Conservation (phyloP, 345 rosid genomes). For the Eucalyptus caleyi region DNA sequence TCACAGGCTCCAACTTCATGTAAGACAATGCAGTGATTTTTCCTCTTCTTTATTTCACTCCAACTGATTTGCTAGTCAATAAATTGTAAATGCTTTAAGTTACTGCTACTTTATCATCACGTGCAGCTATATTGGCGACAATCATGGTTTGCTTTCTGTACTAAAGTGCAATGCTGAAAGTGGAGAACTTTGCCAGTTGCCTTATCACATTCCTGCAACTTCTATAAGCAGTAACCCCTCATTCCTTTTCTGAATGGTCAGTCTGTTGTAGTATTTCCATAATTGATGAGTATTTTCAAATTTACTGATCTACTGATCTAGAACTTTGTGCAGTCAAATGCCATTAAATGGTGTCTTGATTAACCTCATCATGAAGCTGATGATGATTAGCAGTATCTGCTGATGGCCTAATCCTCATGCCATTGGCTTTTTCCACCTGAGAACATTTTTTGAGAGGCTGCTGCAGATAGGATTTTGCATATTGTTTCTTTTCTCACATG, state of each 20-base stretch:
- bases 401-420: background rate
- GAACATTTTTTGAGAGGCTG: background rate
- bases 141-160: constrained; percentile 37
- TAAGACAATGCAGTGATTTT: constrained; percentile 6
- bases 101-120: background rate
- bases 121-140: constrained; percentile 50
- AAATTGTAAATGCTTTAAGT: background rate
- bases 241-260: background rate
- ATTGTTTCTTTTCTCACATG: background rate
- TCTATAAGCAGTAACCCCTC: constrained; percentile 30
- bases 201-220: constrained; percentile 31
- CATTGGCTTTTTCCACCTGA: background rate
- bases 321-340: background rate
- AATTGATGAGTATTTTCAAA: background rate
- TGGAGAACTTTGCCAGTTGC: constrained; percentile 27
- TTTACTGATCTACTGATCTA: background rate
- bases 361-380: background rate
- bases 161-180: constrained; percentile 37
- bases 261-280: background rate
- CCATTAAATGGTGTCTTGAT: background rate
- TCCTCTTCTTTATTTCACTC: background rate
- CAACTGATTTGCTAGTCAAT: background rate
- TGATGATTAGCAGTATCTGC: background rate
- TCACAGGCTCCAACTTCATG: constrained; percentile 50
- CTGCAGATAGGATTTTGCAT: background rate